Evolutionary conservation across 345 rosid genomes (phyloP), one percentile per base, ranked within the genome.

Genomic region (Tarenaya hassleriana): DNA sequence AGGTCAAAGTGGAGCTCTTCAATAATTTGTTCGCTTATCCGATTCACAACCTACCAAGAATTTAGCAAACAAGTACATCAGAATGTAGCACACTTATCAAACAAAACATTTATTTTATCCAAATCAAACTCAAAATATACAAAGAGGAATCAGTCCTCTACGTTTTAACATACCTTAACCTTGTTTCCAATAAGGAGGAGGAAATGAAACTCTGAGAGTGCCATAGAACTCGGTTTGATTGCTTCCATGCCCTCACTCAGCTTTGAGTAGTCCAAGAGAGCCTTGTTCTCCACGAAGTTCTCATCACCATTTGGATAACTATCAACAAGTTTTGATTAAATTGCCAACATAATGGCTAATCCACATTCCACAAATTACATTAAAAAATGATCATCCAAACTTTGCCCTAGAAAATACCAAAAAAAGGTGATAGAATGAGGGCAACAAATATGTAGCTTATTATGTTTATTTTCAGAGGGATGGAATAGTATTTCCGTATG

Each of bases 1-100:
- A 69, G 88, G 80, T 92, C 99, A 82, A 92, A 92, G 45, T 85
- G 91, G 68, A 88, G 95, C 70, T 88, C 97, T 75, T 92, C 97
- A n/a, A 85, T 69, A 60, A 92, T 92, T 65, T 88, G 95, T 73
- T 92, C 99, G 58, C 94, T 85, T 47, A 81, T 88, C 72, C 99
- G 78, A 75, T 92, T 92, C 41, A 92, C 95, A 73, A 92, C 99
- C 97, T 88, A 64, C 56, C 42, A 20, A 57, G 20, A 44, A 56
- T 53, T 56, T 40, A 52, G 63, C 50, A 34, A 72, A 68, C 37
- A 48, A 27, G 51, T 34, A 16, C 55, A 60, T 34, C 27, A 31
- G 34, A 63, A 56, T 52, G 50, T 59, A 59, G 56, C 52, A 39
- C 41, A 66, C 17, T 33, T 17, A 35, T 34, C 41, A 66, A 47